These are phyloP conservation scores for Kazachstania psychrophila DNA, from an alignment of 805 yeast species.

Conservation along the genomic window DNA sequence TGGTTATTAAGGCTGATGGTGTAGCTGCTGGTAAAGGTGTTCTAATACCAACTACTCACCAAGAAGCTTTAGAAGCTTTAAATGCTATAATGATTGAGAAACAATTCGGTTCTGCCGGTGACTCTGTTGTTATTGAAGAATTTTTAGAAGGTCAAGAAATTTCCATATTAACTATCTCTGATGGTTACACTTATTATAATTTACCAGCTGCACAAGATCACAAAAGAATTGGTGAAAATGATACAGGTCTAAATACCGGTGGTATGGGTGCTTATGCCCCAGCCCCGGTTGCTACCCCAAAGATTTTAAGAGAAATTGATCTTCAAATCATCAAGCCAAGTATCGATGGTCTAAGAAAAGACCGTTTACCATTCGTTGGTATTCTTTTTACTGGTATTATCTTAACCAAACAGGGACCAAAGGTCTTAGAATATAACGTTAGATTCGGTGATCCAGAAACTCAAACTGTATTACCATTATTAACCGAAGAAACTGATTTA, in stretches of 20 bases:
- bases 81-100: conserved; percentile 82
- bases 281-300: conserved; percentile 86
- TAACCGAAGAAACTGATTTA: conserved; percentile 77
- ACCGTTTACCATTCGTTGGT: conserved; percentile 93
- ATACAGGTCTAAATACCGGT: conserved; percentile 92
- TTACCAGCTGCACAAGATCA: conserved; percentile 98
- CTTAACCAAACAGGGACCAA: conserved; percentile 81
- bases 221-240: conserved; percentile 89
- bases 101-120: conserved; percentile 90
- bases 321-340: conserved; percentile 77
- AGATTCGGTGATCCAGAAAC: conserved; percentile 99
- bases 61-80: conserved; percentile 80
- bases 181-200: conserved; percentile 84
- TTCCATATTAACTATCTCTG: conserved; percentile 82
- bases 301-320: conserved; percentile 60
- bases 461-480: conserved; percentile 85
- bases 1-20: conserved; percentile 95
- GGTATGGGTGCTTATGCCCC: conserved; percentile 99
- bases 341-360: conserved; percentile 91
- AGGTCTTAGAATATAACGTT: conserved; percentile 92
- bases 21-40: conserved; percentile 99
- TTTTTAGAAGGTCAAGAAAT: conserved; percentile 95
- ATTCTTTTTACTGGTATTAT: conserved; percentile 92
- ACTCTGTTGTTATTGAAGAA: conserved; percentile 91
- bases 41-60: conserved; percentile 71